Evolutionary conservation across 495 filamentous ascomycete species (phyloP).

Genomic region (Podospora fimiseda): DNA sequence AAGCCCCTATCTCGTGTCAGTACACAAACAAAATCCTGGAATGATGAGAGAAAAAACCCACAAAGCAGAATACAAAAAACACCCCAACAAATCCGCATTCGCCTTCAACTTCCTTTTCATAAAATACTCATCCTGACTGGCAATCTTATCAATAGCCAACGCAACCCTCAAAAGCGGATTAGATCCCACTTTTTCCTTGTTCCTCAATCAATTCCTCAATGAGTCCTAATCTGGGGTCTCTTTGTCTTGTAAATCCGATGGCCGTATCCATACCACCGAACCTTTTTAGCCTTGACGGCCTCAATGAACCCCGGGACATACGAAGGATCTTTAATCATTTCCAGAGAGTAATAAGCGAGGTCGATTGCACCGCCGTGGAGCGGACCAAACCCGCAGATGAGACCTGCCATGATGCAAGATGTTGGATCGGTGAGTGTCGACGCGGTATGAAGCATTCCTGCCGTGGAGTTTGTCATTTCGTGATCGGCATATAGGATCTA

Average conservation of each 20-base stretch:
- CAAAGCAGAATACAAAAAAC: constrained; percentile 49
- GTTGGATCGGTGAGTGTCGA: constrained; percentile 43
- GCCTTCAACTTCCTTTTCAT: constrained; percentile 40
- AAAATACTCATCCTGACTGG: constrained; percentile 47
- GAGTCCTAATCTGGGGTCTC: constrained; percentile 43
- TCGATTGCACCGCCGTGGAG: constrained; percentile 56
- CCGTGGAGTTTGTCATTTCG: constrained; percentile 48
- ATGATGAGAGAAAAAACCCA: constrained; percentile 24
- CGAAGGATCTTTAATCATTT: constrained; percentile 30
- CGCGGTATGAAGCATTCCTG: constrained; percentile 44
- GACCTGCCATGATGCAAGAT: constrained; percentile 39
- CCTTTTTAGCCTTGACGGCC: constrained; percentile 41
- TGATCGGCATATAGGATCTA: constrained; percentile 45
- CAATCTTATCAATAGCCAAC: constrained; percentile 41
- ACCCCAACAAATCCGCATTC: constrained; percentile 52
- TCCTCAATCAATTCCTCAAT: constrained; percentile 42
- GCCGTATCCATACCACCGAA: constrained; percentile 50
- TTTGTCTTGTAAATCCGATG: constrained; percentile 49
- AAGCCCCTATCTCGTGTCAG: not conserved
- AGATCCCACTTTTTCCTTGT: constrained; percentile 24
- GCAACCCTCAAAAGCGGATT: constrained; percentile 45
- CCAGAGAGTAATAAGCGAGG: constrained; percentile 44
- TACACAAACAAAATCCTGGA: too few relatives aligned
- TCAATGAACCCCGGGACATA: constrained; percentile 40
- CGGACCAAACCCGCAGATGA: constrained; percentile 45